Percentiles rank a stretch among this genome's conserved stretches.
phyloP scores from a whole-genome alignment of 2,329 filamentous ascomycete genomes.

The Cercospora sp. region DNA sequence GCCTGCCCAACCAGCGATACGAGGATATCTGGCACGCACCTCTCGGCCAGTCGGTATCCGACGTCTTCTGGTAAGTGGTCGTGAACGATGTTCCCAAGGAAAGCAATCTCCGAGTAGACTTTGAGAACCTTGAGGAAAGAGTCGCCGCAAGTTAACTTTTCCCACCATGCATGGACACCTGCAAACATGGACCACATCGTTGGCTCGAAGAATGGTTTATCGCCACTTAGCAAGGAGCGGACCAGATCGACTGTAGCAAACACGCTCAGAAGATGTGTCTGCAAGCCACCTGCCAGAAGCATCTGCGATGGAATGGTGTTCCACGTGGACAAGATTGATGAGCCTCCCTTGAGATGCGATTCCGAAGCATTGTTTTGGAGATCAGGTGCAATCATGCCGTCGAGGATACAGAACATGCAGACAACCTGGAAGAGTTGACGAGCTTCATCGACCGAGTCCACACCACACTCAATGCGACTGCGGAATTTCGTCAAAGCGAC shows the following conservation, averaged over 20 bases:
- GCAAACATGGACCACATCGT: constrained; percentile 18
- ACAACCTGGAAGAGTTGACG: constrained; percentile 8
- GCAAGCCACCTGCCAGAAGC: constrained; percentile 16
- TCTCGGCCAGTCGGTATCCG: constrained; percentile 7
- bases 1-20: background rate
- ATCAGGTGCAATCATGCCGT: constrained; percentile 12
- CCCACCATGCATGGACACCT: constrained; percentile 20
- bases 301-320: constrained; percentile 8
- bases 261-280: constrained; percentile 18
- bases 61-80: constrained; percentile 1
- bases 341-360: constrained; percentile 11
- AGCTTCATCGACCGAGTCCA: constrained; percentile 4
- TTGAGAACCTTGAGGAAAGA: constrained; percentile 15
- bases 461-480: constrained; percentile 9
- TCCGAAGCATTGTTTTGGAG: constrained; percentile 8
- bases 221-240: constrained; percentile 13
- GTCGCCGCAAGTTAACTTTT: constrained; percentile 10
- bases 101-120: constrained; percentile 13
- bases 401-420: constrained; percentile 16
- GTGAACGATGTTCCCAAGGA: constrained; percentile 14
- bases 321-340: constrained; percentile 10
- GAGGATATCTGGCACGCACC: constrained; percentile 6
- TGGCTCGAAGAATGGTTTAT: constrained; percentile 18
- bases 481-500: constrained; percentile 13
- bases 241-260: constrained; percentile 21